phyloP scores from a whole-genome alignment of 1,284 basidiomycete genomes.

The Ceratobasidium sp. region DNA sequence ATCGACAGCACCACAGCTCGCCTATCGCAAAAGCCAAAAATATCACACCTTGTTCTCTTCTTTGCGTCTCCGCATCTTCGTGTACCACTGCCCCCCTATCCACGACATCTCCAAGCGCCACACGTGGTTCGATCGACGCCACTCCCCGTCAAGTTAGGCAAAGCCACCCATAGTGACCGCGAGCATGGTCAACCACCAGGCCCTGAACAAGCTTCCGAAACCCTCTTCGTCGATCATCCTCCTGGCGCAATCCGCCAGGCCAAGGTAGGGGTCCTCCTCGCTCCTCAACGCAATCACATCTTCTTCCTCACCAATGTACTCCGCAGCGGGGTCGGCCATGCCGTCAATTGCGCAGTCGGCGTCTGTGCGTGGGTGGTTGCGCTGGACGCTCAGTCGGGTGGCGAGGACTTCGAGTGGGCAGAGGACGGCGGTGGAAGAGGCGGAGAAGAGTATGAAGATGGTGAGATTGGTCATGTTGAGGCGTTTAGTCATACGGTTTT shows the following conservation, averaged over 20 bases:
- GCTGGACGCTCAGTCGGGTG: conserved; percentile 84
- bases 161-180: conserved; percentile 65
- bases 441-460: conserved; percentile 72
- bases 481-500: conserved; percentile 38
- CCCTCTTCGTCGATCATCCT: conserved; percentile 89
- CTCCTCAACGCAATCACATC: conserved; percentile 87
- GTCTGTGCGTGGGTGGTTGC: conserved; percentile 80
- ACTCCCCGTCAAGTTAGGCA: not conserved
- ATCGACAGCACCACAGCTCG: not conserved
- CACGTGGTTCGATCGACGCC: not conserved
- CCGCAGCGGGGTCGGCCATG: conserved; percentile 60
- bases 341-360: conserved; percentile 44
- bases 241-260: conserved; percentile 81
- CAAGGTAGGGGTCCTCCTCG: conserved; percentile 88
- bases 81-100: not conserved
- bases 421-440: conserved; percentile 72
- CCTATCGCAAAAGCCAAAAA: not conserved
- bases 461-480: conserved; percentile 60
- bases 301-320: conserved; percentile 82
- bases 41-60: not conserved
- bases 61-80: too few relatives aligned
- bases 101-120: not conserved
- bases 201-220: conserved; percentile 79
- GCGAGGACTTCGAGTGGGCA: conserved; percentile 87
- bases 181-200: conserved; percentile 87